Percentiles rank a stretch among this genome's conserved stretches.
phyloP scores from a whole-genome alignment of 1,284 basidiomycete genomes.

The Filobasidium uniguttulatum region DNA sequence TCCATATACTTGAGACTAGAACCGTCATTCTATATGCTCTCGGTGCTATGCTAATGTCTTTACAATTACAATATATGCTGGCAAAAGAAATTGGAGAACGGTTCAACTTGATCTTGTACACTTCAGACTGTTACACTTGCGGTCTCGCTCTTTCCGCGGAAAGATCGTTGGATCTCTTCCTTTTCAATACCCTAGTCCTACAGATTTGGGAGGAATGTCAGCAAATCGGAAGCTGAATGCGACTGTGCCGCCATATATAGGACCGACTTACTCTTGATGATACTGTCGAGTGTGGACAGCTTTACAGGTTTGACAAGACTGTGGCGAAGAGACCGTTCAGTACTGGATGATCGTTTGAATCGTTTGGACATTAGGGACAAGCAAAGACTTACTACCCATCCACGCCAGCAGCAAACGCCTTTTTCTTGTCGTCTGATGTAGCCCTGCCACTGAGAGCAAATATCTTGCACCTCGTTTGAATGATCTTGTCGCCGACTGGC shows the following conservation, averaged over 20 bases:
- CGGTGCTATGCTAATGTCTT: no score
- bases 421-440: constrained; percentile 76
- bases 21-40: no score
- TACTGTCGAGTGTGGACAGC: constrained; percentile 71
- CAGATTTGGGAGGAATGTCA: neutral
- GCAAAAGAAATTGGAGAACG: no score
- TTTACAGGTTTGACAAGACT: constrained; percentile 85
- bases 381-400: constrained; percentile 69
- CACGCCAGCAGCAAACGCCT: constrained; percentile 81
- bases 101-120: no score
- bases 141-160: no score
- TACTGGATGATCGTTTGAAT: neutral
- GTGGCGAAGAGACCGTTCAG: no score
- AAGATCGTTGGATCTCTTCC: no score
- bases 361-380: neutral
- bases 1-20: no score
- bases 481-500: constrained; percentile 17
- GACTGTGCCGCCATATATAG: no score
- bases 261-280: constrained; percentile 53
- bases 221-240: no score
- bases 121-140: no score
- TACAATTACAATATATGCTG: no score
- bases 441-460: constrained; percentile 87
- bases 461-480: constrained; percentile 45
- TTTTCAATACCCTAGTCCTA: neutral